Evolutionary conservation across 2,329 filamentous ascomycete species (phyloP), one percentile per base, ranked within the genome.

Genomic region (Aspergillus versicolor): DNA sequence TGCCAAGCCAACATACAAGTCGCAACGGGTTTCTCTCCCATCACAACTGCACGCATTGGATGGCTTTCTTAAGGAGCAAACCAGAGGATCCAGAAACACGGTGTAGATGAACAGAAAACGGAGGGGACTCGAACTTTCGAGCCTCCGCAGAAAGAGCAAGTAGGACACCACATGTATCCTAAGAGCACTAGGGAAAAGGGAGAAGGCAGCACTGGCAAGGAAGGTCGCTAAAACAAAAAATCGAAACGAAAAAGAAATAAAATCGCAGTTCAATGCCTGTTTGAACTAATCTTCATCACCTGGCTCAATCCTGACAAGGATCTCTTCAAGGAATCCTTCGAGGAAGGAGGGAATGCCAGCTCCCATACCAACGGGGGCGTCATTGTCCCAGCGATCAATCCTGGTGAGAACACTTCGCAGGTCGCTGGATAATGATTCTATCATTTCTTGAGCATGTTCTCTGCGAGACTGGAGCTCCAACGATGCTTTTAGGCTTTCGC

Each of bases 291-390:
- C 63, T 24, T 63, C 62, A 50, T 64, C 63, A 60, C 92, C 81
- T 4, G 92, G 90, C 77, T 97, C 93, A 13, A 97, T 91, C 55
- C 94, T 80, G 37, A 97, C 92, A 21, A 99, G 78, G 22, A 99
- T 88, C 79, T 99, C 94, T 73, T 99, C 94, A 34, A 99, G 78
- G 61, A 97, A 84, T 0, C 92, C 93, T 73, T 99, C 94, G 7
- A 97, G 76, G 65, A 97, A 95, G 1, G 90, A 91, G 44, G 87
- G 87, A 2, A 96, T 92, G 24, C 93, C 92, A 44, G 91, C 88
- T 0, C 92, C 93, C 93, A 97, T 97, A 1, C 92, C 91, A 11
- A 97, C 91, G 5, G 92, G 91, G 65, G 91, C 89, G 43, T 87
- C 84, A 71, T 88, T 89, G 74, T 99, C 94, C 75, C 88, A 90